Evolutionary conservation across 2,329 filamentous ascomycete genomes (phyloP).

Genomic region (Epicoccum sorghinum): DNA sequence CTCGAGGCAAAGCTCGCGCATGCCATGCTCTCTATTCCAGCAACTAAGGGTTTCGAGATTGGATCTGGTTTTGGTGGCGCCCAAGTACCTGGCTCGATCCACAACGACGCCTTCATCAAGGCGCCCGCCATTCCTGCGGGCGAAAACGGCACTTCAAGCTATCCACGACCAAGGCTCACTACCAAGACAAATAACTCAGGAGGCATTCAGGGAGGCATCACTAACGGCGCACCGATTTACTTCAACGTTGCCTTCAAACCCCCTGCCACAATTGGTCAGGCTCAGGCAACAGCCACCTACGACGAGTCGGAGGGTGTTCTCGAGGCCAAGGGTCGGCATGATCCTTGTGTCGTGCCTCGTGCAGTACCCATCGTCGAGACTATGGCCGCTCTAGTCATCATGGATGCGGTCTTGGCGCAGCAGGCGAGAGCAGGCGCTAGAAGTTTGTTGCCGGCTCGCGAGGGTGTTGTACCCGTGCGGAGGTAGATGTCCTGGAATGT

Average conservation of each 20-base stretch:
- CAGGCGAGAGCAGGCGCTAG: conserved; percentile 60
- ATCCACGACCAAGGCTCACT: conserved; percentile 65
- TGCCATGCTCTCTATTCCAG: conserved; percentile 93
- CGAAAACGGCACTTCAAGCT: conserved; percentile 50
- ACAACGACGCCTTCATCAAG: conserved; percentile 87
- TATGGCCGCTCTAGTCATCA: conserved; percentile 86
- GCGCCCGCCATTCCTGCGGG: conserved; percentile 57
- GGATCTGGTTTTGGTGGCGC: conserved; percentile 90
- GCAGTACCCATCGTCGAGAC: conserved; percentile 89
- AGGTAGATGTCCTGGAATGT: conserved; percentile 3
- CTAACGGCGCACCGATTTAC: conserved; percentile 91
- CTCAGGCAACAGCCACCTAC: conserved; percentile 83
- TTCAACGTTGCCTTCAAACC: conserved; percentile 96
- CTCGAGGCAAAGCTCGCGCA: conserved; percentile 89
- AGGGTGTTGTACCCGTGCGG: conserved; percentile 44
- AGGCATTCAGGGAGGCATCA: conserved; percentile 93
- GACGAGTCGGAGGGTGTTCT: conserved; percentile 75
- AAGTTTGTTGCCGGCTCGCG: conserved; percentile 47
- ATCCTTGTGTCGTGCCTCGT: conserved; percentile 88
- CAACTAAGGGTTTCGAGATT: conserved; percentile 94
- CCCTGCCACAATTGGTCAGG: conserved; percentile 88
- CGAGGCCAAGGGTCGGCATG: conserved; percentile 91
- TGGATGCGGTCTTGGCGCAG: conserved; percentile 87
- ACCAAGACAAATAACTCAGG: conserved; percentile 96
- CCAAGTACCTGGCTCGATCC: conserved; percentile 82